These are phyloP conservation scores for Akanthomyces dipterigenus DNA, from an alignment of 2,329 filamentous ascomycete genomes.

Conservation along the genomic window DNA sequence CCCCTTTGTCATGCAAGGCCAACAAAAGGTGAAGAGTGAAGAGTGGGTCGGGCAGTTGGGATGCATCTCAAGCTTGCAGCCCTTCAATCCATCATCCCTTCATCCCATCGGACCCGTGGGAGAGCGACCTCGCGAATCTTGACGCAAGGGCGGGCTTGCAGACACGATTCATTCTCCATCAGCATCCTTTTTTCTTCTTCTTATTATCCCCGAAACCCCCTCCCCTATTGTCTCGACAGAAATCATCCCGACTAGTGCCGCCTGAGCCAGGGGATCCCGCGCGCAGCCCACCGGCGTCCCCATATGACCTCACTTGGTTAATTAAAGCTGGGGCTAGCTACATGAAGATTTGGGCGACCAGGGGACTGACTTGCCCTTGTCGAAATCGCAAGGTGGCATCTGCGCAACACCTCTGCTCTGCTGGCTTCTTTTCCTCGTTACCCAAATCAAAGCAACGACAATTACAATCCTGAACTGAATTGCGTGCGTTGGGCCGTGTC, in stretches of 20 bases:
- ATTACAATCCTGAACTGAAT: background rate
- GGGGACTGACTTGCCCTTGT: slow-evolving; percentile 12
- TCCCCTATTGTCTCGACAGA: background rate
- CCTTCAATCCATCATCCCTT: too few relatives aligned
- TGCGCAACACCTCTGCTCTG: slow-evolving; percentile 8
- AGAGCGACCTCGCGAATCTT: too few relatives aligned
- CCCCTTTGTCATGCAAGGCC: too few relatives aligned
- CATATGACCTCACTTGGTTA: slow-evolving; percentile 11
- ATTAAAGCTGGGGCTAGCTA: slow-evolving; percentile 11
- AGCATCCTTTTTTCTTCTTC: too few relatives aligned
- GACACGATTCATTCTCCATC: too few relatives aligned
- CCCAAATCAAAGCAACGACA: background rate
- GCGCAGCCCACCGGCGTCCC: slow-evolving; percentile 1
- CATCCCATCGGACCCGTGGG: too few relatives aligned
- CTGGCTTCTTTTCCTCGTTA: background rate
- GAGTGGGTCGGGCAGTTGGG: too few relatives aligned
- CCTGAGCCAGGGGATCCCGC: background rate
- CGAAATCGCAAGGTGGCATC: slow-evolving; percentile 26
- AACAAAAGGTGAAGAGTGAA: background rate
- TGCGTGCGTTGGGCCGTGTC: background rate
- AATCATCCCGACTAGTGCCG: background rate
- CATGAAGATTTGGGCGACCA: slow-evolving; percentile 13
- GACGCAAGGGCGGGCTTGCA: too few relatives aligned
- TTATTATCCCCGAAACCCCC: background rate
- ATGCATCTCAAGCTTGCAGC: too few relatives aligned